Evolutionary conservation across 805 yeast genomes (phyloP).

Genomic region (Priceomyces fermenticarens): DNA sequence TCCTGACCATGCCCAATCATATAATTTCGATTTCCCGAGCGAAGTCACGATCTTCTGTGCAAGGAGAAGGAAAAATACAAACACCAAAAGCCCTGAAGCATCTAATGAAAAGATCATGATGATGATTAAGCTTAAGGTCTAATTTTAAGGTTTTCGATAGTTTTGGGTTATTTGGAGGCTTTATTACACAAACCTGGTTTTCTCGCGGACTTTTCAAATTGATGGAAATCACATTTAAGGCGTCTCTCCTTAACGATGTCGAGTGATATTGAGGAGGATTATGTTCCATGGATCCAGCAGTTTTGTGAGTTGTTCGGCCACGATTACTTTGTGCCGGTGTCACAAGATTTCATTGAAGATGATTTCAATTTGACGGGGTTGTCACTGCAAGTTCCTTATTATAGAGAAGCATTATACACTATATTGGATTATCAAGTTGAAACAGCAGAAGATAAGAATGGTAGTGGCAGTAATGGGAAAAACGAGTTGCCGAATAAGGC

Average conservation of each 20-base stretch:
- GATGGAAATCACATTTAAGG: not conserved
- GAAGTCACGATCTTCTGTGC: constrained; percentile 31
- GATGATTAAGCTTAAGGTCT: too few species aligned
- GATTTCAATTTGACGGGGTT: constrained; percentile 95
- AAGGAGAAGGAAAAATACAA: constrained; percentile 34
- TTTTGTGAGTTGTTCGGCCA: constrained; percentile 79
- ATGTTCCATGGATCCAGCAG: constrained; percentile 78
- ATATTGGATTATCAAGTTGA: constrained; percentile 78
- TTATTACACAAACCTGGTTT: constrained; percentile 2
- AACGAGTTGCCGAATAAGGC: constrained; percentile 64
- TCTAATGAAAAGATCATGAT: constrained; percentile 21
- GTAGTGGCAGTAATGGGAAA: constrained; percentile 7
- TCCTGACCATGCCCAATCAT: constrained; percentile 36
- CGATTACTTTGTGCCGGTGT: constrained; percentile 88
- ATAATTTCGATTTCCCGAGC: constrained; percentile 34
- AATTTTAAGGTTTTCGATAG: not conserved
- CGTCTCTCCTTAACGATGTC: constrained; percentile 23
- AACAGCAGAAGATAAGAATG: constrained; percentile 34
- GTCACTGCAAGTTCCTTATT: constrained; percentile 80
- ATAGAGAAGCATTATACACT: constrained; percentile 86
- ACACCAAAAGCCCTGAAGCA: constrained; percentile 30
- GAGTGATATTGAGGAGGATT: constrained; percentile 48
- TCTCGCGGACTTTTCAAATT: not conserved
- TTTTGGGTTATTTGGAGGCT: not conserved
- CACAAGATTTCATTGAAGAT: constrained; percentile 91